Base-by-base conservation (phyloP, 805 yeast genomes). In the Saccharomycopsis vini region DNA sequence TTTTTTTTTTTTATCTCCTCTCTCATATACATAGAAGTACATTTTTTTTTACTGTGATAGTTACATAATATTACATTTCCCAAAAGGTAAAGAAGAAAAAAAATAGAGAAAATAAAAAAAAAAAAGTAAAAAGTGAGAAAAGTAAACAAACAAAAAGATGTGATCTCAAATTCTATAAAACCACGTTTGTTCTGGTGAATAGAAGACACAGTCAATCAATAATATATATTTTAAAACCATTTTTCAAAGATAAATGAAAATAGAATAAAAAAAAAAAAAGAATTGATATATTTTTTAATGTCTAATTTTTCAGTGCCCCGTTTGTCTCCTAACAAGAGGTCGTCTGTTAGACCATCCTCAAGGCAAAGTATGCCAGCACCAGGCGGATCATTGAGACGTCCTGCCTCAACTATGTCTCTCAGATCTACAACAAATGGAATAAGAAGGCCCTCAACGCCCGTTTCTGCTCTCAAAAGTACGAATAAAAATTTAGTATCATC, bases 381-480 rank as follows among this genome's bases (percentile, higher is more conserved):
- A 5, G 38, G 38, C 5, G 42, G 28, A n/a, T 13, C 42, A n/a
- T 15, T 43, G 6, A 20, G 46, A 22, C 38, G 50, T 7, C 50
- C 50, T 3, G 34, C 45, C 19, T 44, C 47, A 16, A 43, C 50
- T 1, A 47, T 47, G 40, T 47, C 50, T 2, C 34, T 43, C 6
- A 39, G 50, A 39, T 43, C 50, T 3, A 40, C 20, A 18, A 20
- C 35, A 16, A 21, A 18, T 18, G n/a, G 37, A 13, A 20, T 46
- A 7, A 29, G 41, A 33, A 29, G 50, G 10, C 47, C 50, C 2
- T 43, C 50, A 5, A 47, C 50, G 3, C 50, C 50, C 5, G 33
- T 19, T n/a, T 24, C 29, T 7, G 19, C 15, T 5, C 31, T 23
- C 4, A 28, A 38, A 13, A 26, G 13, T 13, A 33, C 44, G 12